Percentiles rank a stretch among this genome's conserved stretches.
Evolutionary conservation across 1,139 yeast species (phyloP).

Genomic region (Blastobotrys elegans): DNA sequence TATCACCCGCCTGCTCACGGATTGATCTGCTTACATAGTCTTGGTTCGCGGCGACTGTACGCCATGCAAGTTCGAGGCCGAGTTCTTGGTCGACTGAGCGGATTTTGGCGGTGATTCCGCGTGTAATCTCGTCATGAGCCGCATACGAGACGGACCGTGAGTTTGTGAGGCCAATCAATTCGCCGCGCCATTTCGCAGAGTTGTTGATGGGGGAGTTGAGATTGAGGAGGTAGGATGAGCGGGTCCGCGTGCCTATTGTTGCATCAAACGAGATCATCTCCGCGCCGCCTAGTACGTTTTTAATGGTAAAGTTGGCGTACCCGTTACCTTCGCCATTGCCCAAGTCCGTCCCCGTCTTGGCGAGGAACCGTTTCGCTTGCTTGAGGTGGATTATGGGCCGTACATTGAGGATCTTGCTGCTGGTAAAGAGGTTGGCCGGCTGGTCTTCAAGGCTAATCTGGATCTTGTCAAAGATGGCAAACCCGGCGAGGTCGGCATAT

Average conservation of each 20-base stretch:
- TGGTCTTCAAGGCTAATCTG: conserved; percentile 38
- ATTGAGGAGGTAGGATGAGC: conserved; percentile 54
- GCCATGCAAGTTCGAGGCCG: conserved; percentile 58
- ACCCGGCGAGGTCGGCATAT: conserved; percentile 28
- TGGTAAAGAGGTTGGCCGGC: conserved; percentile 16
- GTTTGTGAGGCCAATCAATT: conserved; percentile 51
- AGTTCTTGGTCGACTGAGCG: conserved; percentile 41
- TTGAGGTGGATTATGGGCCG: conserved; percentile 23
- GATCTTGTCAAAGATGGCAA: conserved; percentile 45
- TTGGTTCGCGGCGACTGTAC: conserved; percentile 49
- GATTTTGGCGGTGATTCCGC: conserved; percentile 55
- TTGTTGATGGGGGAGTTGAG: conserved; percentile 58
- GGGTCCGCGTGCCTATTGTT: conserved; percentile 69
- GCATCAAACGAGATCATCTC: conserved; percentile 76
- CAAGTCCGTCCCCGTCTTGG: conserved; percentile 88
- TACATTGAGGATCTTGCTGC: conserved; percentile 19
- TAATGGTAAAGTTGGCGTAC: conserved; percentile 53
- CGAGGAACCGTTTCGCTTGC: conserved; percentile 46
- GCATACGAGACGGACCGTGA: conserved; percentile 66
- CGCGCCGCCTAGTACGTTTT: conserved; percentile 85
- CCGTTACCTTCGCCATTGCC: conserved; percentile 98
- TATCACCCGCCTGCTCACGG: conserved; percentile 36
- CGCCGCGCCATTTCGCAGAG: conserved; percentile 50
- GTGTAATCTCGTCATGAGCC: conserved; percentile 53
- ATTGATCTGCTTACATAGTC: conserved; percentile 30